phyloP scores from a whole-genome alignment of 2,329 filamentous ascomycete species.

The Bipolaris victoriae region DNA sequence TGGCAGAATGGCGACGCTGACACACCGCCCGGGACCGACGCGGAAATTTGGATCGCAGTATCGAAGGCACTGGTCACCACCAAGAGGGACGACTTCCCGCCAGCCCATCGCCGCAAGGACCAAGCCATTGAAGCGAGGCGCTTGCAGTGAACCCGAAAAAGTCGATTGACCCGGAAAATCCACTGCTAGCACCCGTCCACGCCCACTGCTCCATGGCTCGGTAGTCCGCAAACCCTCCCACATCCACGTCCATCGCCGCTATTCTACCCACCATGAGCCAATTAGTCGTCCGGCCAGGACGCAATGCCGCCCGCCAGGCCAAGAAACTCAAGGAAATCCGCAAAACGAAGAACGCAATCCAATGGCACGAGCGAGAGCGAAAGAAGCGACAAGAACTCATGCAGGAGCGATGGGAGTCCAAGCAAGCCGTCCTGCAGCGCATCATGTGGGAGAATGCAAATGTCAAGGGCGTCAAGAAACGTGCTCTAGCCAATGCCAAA shows the following conservation, averaged over 20 bases:
- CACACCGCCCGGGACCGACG: slow-evolving; percentile 25
- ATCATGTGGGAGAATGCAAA: slow-evolving; percentile 31
- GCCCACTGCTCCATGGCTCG: slow-evolving; percentile 31
- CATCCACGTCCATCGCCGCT: slow-evolving; percentile 50
- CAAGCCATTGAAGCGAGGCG: background rate
- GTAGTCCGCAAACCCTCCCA: slow-evolving; percentile 29
- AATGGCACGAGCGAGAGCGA: slow-evolving; percentile 38
- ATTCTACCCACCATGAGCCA: slow-evolving; percentile 56
- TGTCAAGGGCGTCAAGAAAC: slow-evolving; percentile 44
- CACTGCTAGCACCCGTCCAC: slow-evolving; percentile 1
- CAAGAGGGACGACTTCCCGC: slow-evolving; percentile 1
- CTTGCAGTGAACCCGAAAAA: background rate
- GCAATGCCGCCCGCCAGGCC: slow-evolving; percentile 37
- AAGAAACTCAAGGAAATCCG: slow-evolving; percentile 47
- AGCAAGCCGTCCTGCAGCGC: slow-evolving; percentile 32
- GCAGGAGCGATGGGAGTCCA: slow-evolving; percentile 40
- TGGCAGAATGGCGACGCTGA: slow-evolving; percentile 19
- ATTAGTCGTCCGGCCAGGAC: slow-evolving; percentile 30
- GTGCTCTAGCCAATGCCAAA: slow-evolving; percentile 63
- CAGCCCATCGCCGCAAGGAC: slow-evolving; percentile 1
- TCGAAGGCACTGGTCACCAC: slow-evolving; percentile 17
- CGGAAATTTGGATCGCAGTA: slow-evolving; percentile 24
- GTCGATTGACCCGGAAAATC: background rate
- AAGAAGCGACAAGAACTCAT: slow-evolving; percentile 30
- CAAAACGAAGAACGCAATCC: slow-evolving; percentile 50